Evolutionary conservation across 1,284 basidiomycete genomes (phyloP), one percentile per base, ranked within the genome.

Genomic region (Cystobasidium pallidum): DNA sequence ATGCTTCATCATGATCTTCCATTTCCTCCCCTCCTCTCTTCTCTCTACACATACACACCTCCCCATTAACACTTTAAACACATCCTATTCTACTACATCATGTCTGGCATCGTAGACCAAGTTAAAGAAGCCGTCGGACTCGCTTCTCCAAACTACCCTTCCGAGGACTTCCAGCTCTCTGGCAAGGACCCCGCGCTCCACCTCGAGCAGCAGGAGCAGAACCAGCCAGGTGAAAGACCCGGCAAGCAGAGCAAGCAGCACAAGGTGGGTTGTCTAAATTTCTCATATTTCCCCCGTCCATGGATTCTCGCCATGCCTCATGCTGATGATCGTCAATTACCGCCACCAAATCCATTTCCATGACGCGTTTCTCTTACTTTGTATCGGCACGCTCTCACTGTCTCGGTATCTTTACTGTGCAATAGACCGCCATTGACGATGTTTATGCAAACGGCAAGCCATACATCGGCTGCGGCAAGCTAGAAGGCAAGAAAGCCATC

Each of bases 401-500:
- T n/a, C n/a, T n/a, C n/a, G n/a, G n/a, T n/a, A n/a, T n/a, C n/a
- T n/a, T n/a, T n/a, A n/a, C 13, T 28, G n/a, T 36, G 24, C 1
- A 8, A 15, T 30, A 67, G 62, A 41, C 10, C 19, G 34, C 63
- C 41, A 59, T 86, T 52, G 82, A 85, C 79, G 84, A 86, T 72
- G 76, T 85, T 51, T 82, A 84, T 36, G 82, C 84, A 3, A 84
- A 86, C 76, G 85, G 85, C 19, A 82, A 80, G 63, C 73, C 74
- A 17, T 75, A 83, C 80, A 79, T 80, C 77, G 77, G 80, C 17
- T 76, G 80, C 7, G 82, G 82, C 62, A 85, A 85, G 77, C 83
- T 86, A 24, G 79, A 84, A 70, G 84, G 84, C 36, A 82, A 83
- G 74, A 80, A 78, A n/a, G 84, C 83, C 15, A 78, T 86, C 75